Evolutionary conservation across 2,329 filamentous ascomycete species (phyloP).

Genomic region (Aplosporella prunicola): DNA sequence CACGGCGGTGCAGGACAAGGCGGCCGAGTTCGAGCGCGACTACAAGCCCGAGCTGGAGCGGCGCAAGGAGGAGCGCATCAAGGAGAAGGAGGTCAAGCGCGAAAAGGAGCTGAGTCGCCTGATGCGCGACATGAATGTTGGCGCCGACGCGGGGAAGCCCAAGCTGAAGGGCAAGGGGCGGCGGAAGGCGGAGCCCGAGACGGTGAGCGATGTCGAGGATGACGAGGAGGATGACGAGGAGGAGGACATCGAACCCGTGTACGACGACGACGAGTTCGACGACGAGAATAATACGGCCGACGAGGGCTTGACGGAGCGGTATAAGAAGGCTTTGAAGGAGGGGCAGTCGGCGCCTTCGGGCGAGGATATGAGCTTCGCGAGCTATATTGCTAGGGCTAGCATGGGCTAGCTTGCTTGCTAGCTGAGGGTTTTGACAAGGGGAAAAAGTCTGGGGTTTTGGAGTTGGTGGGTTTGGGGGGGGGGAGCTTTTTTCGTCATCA

Average conservation of each 20-base stretch:
- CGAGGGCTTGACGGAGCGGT: slow-evolving; percentile 63
- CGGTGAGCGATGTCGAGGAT: slow-evolving; percentile 43
- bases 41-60: slow-evolving; percentile 88
- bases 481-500: no score
- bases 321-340: slow-evolving; percentile 62
- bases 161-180: slow-evolving; percentile 24
- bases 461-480: no score
- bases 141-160: slow-evolving; percentile 18
- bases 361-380: slow-evolving; percentile 43
- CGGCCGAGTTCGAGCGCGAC: slow-evolving; percentile 76
- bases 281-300: slow-evolving; percentile 47
- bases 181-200: slow-evolving; percentile 38
- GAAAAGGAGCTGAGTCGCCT: slow-evolving; percentile 82
- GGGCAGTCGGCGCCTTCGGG: slow-evolving; percentile 26
- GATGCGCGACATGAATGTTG: slow-evolving; percentile 82
- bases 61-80: slow-evolving; percentile 63
- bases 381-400: slow-evolving; percentile 35
- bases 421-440: no score
- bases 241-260: slow-evolving; percentile 38
- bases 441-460: no score
- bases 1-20: slow-evolving; percentile 75
- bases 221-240: slow-evolving; percentile 44
- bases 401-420: slow-evolving; percentile 5
- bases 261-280: slow-evolving; percentile 47
- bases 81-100: slow-evolving; percentile 59